Conservation (phyloP, 208 protist species). For the Endotrypanum monterogeii region DNA sequence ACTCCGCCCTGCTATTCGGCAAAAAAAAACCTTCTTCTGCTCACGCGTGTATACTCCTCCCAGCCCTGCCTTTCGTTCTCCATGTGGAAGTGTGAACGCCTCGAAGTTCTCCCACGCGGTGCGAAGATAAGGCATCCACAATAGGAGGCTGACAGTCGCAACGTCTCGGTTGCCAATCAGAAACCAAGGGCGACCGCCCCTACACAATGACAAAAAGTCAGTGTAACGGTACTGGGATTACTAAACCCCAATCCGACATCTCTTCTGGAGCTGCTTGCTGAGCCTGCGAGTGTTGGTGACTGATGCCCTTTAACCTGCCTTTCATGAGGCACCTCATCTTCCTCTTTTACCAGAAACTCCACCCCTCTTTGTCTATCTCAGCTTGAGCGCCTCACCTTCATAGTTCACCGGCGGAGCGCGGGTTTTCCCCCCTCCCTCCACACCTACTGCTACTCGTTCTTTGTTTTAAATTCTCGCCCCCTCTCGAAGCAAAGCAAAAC, state of each 20-base stretch:
- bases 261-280: background rate
- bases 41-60: background rate
- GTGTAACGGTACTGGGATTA: background rate
- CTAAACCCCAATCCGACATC: background rate
- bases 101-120: background rate
- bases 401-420: background rate
- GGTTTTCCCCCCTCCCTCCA: background rate
- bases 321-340: background rate
- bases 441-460: background rate
- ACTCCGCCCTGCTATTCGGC: background rate
- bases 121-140: background rate
- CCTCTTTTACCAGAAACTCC: background rate
- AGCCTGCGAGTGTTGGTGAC: background rate
- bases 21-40: background rate
- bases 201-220: background rate
- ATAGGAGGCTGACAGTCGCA: background rate
- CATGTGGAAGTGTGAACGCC: background rate
- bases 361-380: background rate
- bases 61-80: background rate
- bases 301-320: background rate
- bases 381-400: background rate
- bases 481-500: background rate
- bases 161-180: too few species aligned
- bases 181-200: too few species aligned
- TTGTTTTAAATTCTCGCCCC: too few species aligned